These are phyloP conservation scores for Beauveria pseudobassiana DNA, from an alignment of 2,329 filamentous ascomycete genomes.

Conservation along the genomic window DNA sequence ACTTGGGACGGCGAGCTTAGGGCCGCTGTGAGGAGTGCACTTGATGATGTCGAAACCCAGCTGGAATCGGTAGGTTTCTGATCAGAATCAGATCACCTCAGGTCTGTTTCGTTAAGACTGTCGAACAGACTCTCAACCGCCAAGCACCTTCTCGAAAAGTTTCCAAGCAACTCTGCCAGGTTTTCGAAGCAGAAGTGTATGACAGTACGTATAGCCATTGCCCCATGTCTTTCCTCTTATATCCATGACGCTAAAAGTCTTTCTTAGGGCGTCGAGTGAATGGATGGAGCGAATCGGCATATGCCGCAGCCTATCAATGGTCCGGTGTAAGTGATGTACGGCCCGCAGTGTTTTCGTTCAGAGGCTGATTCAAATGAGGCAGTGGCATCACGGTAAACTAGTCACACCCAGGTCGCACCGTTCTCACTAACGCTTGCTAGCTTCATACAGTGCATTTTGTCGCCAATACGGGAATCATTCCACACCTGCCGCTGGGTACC, in stretches of 20 bases:
- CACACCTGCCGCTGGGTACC: conserved; percentile 20
- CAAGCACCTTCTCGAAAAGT: background rate
- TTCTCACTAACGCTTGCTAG: conserved; percentile 17
- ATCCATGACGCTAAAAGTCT: background rate
- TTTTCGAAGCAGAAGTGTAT: background rate
- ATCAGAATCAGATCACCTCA: background rate
- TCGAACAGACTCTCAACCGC: background rate
- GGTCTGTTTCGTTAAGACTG: conserved; percentile 1
- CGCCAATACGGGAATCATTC: conserved; percentile 30
- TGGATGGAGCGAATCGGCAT: conserved; percentile 23
- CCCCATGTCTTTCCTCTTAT: background rate
- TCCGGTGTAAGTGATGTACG: conserved; percentile 20
- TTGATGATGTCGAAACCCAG: conserved; percentile 25
- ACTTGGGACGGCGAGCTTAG: conserved; percentile 30
- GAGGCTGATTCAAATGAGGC: background rate
- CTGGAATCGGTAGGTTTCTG: conserved; percentile 24
- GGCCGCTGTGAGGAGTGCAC: conserved; percentile 21
- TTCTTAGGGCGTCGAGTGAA: background rate
- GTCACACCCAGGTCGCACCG: background rate
- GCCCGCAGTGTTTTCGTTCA: background rate
- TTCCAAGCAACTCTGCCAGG: background rate
- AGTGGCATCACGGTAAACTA: conserved; percentile 23
- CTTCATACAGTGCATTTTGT: conserved; percentile 35
- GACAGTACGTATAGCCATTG: conserved; percentile 4
- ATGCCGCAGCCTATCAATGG: conserved; percentile 25